Evolutionary conservation across 2,329 filamentous ascomycete genomes (phyloP), one percentile per base, ranked within the genome.

Genomic region (Teratosphaeria epicoccoides): DNA sequence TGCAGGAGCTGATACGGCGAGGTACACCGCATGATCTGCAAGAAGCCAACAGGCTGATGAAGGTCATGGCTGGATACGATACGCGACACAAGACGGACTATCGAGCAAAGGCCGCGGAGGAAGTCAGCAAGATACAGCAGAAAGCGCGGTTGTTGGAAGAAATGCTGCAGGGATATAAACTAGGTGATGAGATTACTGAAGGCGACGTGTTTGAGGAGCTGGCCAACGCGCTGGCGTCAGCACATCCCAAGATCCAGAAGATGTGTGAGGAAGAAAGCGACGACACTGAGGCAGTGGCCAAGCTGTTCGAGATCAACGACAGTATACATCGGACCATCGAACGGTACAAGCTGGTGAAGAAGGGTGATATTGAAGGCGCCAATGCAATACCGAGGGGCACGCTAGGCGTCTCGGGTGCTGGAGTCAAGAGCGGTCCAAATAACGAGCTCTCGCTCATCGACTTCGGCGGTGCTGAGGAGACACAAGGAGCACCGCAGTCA

Each of bases 231-330:
- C 76, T 98, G 45, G 87, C 88, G 68, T 96, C 86, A 65, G 93
- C 93, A 2, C 93, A 98, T 63, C 93, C 93, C 7, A 98, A 98
- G 74, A 97, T 98, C 58, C 91, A 97, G 68, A 96, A 88, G 72
- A 98, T 98, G 91, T 97, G 91, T 65, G 91, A 97, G 70, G 93
- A 98, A 70, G 93, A 98, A 66, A 96, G 90, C 10, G 91, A 97
- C 55, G 93, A 98, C 65, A 84, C 89, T 55, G 93, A 96, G 72
- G 93, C 93, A 4, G 93, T 98, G 5, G 87, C 89, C 43, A 95
- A 95, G 70, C 76, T 98, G 10, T 79, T 98, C 51, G 89, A 97
- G 67, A 97, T 98, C 65, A 98, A 98, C 67, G 93, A 98, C 70
- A 96, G 90, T 71, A 98, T 98, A 79, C 88, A 97, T 67, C 83